A percentile compares a stretch with the other conserved stretches of the same genome.
Conservation (phyloP, 257 asterid species). For the Buddleja alternifolia region DNA sequence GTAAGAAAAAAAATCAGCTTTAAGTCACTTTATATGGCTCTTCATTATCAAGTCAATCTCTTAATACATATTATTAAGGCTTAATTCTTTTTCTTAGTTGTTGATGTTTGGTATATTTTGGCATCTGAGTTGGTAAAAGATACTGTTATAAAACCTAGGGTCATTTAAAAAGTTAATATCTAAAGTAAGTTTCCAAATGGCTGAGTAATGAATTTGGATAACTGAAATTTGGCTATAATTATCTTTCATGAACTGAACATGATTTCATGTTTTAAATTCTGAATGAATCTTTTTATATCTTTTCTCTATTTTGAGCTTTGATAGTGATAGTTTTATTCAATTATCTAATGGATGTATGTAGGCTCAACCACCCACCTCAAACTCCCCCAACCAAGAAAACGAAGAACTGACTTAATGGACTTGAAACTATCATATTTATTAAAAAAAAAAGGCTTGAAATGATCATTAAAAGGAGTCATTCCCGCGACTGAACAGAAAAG, state of each 20-base stretch:
- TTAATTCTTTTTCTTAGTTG: not conserved
- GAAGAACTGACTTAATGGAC: too few species aligned
- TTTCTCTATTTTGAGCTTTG: slow-evolving; percentile 1
- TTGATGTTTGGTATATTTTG: slow-evolving; percentile 19
- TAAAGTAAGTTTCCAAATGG: not conserved
- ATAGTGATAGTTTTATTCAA: not conserved
- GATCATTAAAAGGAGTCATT: too few species aligned
- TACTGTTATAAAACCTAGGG: not conserved
- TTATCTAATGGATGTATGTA: not conserved
- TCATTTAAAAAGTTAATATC: not conserved
- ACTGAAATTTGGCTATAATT: slow-evolving; percentile 4
- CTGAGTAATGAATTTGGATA: not conserved
- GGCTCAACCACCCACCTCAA: too few species aligned
- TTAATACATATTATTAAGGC: not conserved
- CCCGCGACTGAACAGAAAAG: too few species aligned
- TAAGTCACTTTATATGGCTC: slow-evolving; percentile 16
- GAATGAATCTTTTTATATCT: not conserved
- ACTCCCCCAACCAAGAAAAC: too few species aligned
- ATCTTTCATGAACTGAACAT: slow-evolving; percentile 14
- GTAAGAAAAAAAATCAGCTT: slow-evolving; percentile 41
- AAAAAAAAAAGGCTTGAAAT: too few species aligned
- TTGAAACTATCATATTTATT: too few species aligned
- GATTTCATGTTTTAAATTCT: not conserved
- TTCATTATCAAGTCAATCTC: slow-evolving; percentile 4
- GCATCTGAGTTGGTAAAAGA: not conserved